phyloP scores from a whole-genome alignment of 2,329 filamentous ascomycete genomes.

The Diaporthe longicolla region DNA sequence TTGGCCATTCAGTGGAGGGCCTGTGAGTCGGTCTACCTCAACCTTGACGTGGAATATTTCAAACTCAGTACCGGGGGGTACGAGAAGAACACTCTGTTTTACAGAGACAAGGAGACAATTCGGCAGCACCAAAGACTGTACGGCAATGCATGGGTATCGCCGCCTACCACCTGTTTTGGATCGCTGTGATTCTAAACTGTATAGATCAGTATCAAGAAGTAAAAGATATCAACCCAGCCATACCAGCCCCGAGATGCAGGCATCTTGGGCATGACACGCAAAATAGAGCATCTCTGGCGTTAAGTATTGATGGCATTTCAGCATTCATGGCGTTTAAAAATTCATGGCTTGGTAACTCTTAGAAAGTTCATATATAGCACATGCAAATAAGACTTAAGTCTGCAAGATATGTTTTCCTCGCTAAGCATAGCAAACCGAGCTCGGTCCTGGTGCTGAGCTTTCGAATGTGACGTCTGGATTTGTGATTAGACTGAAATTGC shows the following conservation, averaged over 20 bases:
- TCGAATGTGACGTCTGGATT: background rate
- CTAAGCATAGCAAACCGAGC: background rate
- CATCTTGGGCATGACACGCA: background rate
- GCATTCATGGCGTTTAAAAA: background rate
- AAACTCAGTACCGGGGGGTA: background rate
- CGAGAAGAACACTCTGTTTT: background rate
- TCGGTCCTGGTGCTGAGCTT: too few species aligned
- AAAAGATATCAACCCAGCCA: too few species aligned
- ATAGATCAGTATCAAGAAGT: too few species aligned
- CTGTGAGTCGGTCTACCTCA: background rate
- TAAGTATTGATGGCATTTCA: background rate
- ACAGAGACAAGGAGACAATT: background rate
- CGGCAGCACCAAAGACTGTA: too few species aligned
- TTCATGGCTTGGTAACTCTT: background rate
- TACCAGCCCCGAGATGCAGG: background rate
- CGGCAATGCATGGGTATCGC: too few species aligned
- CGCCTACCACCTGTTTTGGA: background rate
- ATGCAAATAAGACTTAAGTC: background rate
- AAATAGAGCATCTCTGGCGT: background rate
- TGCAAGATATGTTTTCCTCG: background rate
- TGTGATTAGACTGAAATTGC: background rate
- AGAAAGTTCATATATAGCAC: background rate
- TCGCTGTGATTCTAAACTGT: background rate
- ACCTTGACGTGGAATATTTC: background rate
- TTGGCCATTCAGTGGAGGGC: background rate